These are phyloP conservation scores for Pisolithus albus DNA, from an alignment of 768 basidiomycete species.

Conservation along the genomic window DNA sequence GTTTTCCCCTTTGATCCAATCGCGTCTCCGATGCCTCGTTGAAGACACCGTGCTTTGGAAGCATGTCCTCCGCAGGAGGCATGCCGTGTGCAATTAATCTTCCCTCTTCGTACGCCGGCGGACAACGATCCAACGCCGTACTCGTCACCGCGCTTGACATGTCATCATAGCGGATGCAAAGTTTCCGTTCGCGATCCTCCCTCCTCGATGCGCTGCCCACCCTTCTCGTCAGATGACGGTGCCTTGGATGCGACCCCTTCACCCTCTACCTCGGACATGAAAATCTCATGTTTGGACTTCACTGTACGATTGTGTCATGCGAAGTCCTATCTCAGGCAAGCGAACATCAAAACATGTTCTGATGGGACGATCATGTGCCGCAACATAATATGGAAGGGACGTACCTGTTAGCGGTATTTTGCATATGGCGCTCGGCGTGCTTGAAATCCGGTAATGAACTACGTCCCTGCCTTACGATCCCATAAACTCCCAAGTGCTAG, in stretches of 20 bases:
- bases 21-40: slow-evolving; percentile 9
- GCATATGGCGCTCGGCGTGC: slow-evolving; percentile 4
- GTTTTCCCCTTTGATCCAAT: slow-evolving; percentile 3
- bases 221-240: background rate
- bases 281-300: slow-evolving; percentile 25
- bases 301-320: slow-evolving; percentile 20
- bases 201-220: slow-evolving; percentile 14
- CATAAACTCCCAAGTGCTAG: background rate
- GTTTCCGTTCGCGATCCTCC: slow-evolving; percentile 4
- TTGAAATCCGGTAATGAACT: slow-evolving; percentile 21
- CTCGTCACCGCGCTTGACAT: slow-evolving; percentile 6
- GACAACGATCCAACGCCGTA: slow-evolving; percentile 3
- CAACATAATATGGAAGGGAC: slow-evolving; percentile 11
- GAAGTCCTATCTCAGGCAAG: slow-evolving; percentile 20
- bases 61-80: slow-evolving; percentile 7
- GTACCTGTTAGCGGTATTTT: slow-evolving; percentile 13
- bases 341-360: slow-evolving; percentile 22
- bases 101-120: slow-evolving; percentile 6
- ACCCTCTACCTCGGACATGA: slow-evolving; percentile 29
- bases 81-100: slow-evolving; percentile 7
- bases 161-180: slow-evolving; percentile 1
- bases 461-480: background rate
- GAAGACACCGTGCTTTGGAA: slow-evolving; percentile 10
- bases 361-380: slow-evolving; percentile 18
- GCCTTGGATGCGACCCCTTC: slow-evolving; percentile 1